Evolutionary conservation across 1,284 basidiomycete species (phyloP), one percentile per base, ranked within the genome.

Genomic region (Pyrrhoderma lamaoense): DNA sequence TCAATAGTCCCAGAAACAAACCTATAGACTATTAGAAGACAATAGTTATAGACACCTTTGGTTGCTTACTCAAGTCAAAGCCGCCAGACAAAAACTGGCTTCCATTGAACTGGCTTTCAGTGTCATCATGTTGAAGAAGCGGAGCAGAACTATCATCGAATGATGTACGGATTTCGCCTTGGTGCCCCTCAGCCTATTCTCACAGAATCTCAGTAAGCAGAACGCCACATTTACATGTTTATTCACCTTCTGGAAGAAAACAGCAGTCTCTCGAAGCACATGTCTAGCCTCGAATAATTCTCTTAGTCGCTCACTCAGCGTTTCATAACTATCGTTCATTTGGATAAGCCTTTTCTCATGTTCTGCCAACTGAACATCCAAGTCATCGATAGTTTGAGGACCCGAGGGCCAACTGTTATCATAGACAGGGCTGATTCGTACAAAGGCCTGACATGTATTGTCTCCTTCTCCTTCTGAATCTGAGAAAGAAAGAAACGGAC

Each of bases 1-100:
- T 99, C 95, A 60, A 99, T 94, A 0, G 95, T 98, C 36, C 95
- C 95, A 11, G 95, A 87, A 22, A 99, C 89, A 61, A 99, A 99
- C 60, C 87, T 90, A 39, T 0, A 27, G 52, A 13, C 54, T 36
- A 56, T 40, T 23, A 25, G 36, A 56, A 47, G 2, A 8, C 27
- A 14, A 27, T 18, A 47, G 22, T 21, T 8, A 22, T 47, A 21
- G 42, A 21, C 31, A 8, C 11, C 11, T 31, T 31, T 11, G 19
- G 31, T 23, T 8, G 65, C 80, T 53, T 59, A 89, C 85, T 96
- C 93, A 45, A 98, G 79, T 98, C 95, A 60, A 93, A 88, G 57
- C 53, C 49, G 34, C 49, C 53, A 22, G 49, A 50, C 11, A 43
- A 81, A 79, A 31, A 79, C 67, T 50, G 64, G 70, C 2, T 73